phyloP scores from a whole-genome alignment of 371 early-diverging fungal genomes.

The Nosema granulosis region DNA sequence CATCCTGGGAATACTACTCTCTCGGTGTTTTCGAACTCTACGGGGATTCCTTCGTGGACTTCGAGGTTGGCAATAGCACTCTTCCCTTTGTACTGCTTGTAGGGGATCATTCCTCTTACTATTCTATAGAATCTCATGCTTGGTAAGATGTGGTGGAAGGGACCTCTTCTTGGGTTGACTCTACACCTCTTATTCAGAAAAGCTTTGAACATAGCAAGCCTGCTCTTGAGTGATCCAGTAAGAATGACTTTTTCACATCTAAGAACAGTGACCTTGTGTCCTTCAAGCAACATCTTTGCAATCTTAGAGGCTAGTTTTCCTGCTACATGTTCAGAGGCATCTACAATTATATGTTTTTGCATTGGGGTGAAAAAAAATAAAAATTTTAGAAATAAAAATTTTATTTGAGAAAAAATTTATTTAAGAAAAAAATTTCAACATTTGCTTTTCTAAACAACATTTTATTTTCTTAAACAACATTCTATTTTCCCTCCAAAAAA shows the following conservation, averaged over 20 bases:
- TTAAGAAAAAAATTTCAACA: neutral
- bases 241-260: slow-evolving; percentile 93
- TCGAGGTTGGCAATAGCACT: slow-evolving; percentile 89
- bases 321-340: slow-evolving; percentile 95
- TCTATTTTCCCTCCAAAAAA: too few species aligned
- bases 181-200: slow-evolving; percentile 95
- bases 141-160: slow-evolving; percentile 95
- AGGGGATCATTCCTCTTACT: slow-evolving; percentile 94
- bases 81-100: slow-evolving; percentile 94
- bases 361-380: slow-evolving; percentile 60
- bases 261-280: slow-evolving; percentile 91
- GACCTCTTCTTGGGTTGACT: slow-evolving; percentile 92
- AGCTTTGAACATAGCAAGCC: slow-evolving; percentile 79
- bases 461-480: too few species aligned
- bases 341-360: slow-evolving; percentile 76
- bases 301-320: slow-evolving; percentile 95
- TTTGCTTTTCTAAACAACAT: too few species aligned
- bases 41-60: slow-evolving; percentile 96
- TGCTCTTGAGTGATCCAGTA: slow-evolving; percentile 92
- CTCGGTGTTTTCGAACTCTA: slow-evolving; percentile 88
- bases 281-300: slow-evolving; percentile 93
- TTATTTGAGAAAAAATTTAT: neutral
- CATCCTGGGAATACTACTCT: slow-evolving; percentile 91
- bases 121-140: slow-evolving; percentile 92
- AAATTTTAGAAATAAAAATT: slow-evolving; percentile 35